Evolutionary conservation across 805 yeast species (phyloP), one percentile per base, ranked within the genome.

Genomic region (Teunomyces gatunensis): DNA sequence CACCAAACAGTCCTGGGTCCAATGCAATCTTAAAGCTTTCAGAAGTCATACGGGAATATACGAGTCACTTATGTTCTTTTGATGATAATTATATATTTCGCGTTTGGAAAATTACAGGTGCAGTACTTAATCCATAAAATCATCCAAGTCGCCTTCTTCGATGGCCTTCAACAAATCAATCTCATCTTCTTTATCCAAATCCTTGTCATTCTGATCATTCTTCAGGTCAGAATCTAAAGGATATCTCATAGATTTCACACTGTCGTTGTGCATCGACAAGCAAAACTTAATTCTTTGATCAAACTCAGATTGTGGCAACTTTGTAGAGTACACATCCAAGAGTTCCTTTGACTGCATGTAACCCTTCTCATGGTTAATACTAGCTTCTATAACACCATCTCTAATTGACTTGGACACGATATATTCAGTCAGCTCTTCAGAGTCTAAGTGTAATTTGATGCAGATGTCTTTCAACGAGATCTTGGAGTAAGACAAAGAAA

Each of bases 371-470:
- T 91, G 97, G 64, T 94, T 88, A 56, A 94, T 87, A 47, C 83
- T 80, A 3, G 99, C 98, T 61, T 94, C 98, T 63, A 94, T 89
- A 45, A 94, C 98, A 50, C 96, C 97, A 65, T 94, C 99, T 60
- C 96, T 84, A 49, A 94, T 92, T 21, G 97, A 94, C 73, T 94
- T 92, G 33, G 97, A 89, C 18, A 94, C 96, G 66, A 94, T 90
- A 66, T 92, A 94, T 72, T 94, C 99, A 1, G 97, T 96, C 58
- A 92, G 85, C 61, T 94, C 91, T 72, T 94, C 99, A 42, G 91
- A 84, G 60, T 92, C 99, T 52, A 94, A 78, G 57, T 87, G 90
- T 63, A 94, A 79, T 63, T 92, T 89, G 59, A 94, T 79, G 68
- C 99, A 94, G 48, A 94, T 90, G 63, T 94, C 99, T 67, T 86